Conservation (phyloP, 1,139 yeast species). For the Pichia sp. region DNA sequence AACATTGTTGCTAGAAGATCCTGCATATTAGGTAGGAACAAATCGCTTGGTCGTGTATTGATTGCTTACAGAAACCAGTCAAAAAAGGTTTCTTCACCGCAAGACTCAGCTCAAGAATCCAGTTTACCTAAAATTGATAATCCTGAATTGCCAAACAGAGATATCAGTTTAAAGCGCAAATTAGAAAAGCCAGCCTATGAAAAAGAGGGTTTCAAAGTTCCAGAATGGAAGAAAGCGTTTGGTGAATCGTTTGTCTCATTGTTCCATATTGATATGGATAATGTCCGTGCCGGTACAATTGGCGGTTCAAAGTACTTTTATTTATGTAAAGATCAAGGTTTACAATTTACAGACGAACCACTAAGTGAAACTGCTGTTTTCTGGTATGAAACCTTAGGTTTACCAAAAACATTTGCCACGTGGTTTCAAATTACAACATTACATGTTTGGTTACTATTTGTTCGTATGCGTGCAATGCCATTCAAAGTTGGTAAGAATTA, state of each 20-base stretch:
- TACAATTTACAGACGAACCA: conserved; percentile 66
- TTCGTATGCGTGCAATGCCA: conserved; percentile 95
- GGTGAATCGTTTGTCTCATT: conserved; percentile 66
- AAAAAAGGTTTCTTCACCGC: conserved; percentile 9
- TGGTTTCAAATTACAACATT: conserved; percentile 90
- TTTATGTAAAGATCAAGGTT: conserved; percentile 78
- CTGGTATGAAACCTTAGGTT: conserved; percentile 70
- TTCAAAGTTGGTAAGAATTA: conserved; percentile 80
- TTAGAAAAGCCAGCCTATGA: conserved; percentile 43
- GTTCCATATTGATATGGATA: conserved; percentile 84
- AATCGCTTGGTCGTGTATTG: neutral
- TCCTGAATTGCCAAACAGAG: conserved; percentile 29
- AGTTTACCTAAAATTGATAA: conserved; percentile 43
- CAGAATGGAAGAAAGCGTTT: conserved; percentile 61
- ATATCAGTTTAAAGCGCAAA: conserved; percentile 30
- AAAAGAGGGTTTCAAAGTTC: conserved; percentile 48
- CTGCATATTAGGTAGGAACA: neutral
- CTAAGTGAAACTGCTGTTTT: conserved; percentile 58
- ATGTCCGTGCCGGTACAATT: conserved; percentile 85
- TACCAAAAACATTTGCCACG: conserved; percentile 84
- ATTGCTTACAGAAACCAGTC: neutral
- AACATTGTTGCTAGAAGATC: neutral
- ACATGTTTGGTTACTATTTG: conserved; percentile 90
- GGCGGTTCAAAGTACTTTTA: conserved; percentile 87
- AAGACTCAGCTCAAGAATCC: conserved; percentile 41